Evolutionary conservation across 140 eudicot species (phyloP).

Genomic region (Oenanthe javanica): DNA sequence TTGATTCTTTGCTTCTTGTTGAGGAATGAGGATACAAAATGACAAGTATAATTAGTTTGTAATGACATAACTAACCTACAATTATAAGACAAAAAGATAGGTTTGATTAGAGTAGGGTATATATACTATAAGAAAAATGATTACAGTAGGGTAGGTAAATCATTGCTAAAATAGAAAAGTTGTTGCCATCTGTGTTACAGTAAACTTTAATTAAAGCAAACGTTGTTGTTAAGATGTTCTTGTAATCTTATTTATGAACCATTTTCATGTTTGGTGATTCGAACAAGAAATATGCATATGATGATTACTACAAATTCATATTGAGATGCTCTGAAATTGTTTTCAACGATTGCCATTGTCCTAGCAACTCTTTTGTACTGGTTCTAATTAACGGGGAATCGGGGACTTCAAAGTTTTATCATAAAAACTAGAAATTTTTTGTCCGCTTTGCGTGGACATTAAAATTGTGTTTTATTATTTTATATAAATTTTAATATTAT

Average conservation of each 20-base stretch:
- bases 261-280: not conserved
- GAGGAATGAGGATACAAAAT: conserved; percentile 18
- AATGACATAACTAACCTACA: conserved; percentile 16
- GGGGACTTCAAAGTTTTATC: no score
- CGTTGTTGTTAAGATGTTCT: not conserved
- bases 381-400: no score
- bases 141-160: conserved; percentile 17
- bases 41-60: conserved; percentile 16
- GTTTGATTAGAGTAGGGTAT: conserved; percentile 11
- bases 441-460: no score
- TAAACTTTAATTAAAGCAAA: conserved; percentile 7
- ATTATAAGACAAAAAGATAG: conserved; percentile 19
- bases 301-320: no score
- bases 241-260: not conserved
- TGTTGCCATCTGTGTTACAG: not conserved
- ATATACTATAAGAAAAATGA: conserved; percentile 11
- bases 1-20: conserved; percentile 29
- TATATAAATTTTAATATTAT: no score
- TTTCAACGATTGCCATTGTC: not conserved
- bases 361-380: no score
- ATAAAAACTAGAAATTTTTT: no score
- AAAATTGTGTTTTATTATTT: no score
- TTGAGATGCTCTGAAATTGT: not conserved
- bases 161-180: conserved; percentile 5
- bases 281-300: not conserved